Percentiles rank a stretch among this genome's conserved stretches.
phyloP scores from a whole-genome alignment of 2,329 filamentous ascomycete genomes.

The Aureobasidium namibiae region DNA sequence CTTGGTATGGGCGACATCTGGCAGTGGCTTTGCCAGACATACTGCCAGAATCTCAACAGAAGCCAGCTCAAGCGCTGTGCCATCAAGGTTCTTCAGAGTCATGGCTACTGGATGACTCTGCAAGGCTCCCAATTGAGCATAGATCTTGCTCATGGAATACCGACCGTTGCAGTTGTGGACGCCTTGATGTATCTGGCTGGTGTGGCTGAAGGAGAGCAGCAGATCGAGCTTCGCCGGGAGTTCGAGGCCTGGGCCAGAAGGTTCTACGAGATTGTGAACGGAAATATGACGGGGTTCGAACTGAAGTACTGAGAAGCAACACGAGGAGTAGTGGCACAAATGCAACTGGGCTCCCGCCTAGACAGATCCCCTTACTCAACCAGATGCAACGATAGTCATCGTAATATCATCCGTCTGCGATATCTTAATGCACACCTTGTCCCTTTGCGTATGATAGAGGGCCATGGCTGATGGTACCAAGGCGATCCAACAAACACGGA shows the following conservation, averaged over 20 bases:
- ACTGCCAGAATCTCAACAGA: background rate
- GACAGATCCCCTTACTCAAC: background rate
- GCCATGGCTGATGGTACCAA: background rate
- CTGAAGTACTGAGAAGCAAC: background rate
- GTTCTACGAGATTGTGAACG: background rate
- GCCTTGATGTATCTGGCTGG: conserved; percentile 17
- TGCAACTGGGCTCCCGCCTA: background rate
- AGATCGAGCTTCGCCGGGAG: background rate
- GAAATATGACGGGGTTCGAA: background rate
- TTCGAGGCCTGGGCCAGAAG: background rate
- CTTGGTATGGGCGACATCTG: background rate
- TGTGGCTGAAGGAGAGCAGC: conserved; percentile 14
- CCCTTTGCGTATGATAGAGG: background rate
- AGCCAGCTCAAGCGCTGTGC: background rate
- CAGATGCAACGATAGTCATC: background rate
- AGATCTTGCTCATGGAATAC: background rate
- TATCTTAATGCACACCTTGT: background rate
- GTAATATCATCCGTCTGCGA: background rate
- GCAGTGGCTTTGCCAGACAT: background rate
- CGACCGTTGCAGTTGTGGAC: conserved; percentile 7
- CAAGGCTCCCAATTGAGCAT: background rate
- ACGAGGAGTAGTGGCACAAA: background rate
- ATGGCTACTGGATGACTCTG: background rate
- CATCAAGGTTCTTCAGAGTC: background rate
- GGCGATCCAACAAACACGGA: background rate